Evolutionary conservation across 129 eudicot species (phyloP), one percentile per base, ranked within the genome.

Genomic region (Lactuca sativa): DNA sequence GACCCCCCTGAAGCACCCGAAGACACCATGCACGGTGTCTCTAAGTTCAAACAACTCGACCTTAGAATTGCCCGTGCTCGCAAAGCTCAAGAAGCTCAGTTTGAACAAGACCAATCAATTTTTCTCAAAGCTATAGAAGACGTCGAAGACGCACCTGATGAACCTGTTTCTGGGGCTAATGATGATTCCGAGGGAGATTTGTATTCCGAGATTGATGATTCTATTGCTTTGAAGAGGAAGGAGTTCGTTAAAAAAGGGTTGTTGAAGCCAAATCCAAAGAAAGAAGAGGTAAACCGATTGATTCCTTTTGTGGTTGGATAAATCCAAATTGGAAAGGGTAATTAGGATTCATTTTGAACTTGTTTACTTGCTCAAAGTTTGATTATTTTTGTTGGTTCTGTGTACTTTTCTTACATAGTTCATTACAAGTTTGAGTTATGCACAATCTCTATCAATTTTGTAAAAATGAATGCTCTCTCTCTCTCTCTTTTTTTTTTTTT

Each of bases 1-100:
- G 98, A 93, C 78, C 98, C 98, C 0, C 98, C 98, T 0, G 98
- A 93, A 76, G 98, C 95, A 8, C 88, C 92, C 5, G 98, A 93
- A 63, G 98, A 93, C 77, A 77, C 95, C 5, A 80, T 81, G 79
- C 98, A 93, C 78, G 97, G 97, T n/a, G 92, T 89, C 38, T 73
- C 86, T 52, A 89, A 80, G 60, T 92, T 86, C 92, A 83, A 86
- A 71, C 97, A 93, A 52, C 85, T 93, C 18, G 82, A 85, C 67
- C 83, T 86, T 69, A 88, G 92, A 53, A 92, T 92, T 4, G 77
- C 90, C 12, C 88, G 90, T 6, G 97, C 97, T 11, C 77, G 95
- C 30, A 86, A 86, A 59, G 74, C 74, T 57, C 84, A 90, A 70
- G 92, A 93, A 5, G 95, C 86, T 14, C 73, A 85, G 53, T 83